A percentile compares a stretch with the other conserved stretches of the same genome.
These are phyloP conservation scores for Fusarium brachygibbosum DNA, from an alignment of 2,329 filamentous ascomycete genomes.

Conservation along the genomic window DNA sequence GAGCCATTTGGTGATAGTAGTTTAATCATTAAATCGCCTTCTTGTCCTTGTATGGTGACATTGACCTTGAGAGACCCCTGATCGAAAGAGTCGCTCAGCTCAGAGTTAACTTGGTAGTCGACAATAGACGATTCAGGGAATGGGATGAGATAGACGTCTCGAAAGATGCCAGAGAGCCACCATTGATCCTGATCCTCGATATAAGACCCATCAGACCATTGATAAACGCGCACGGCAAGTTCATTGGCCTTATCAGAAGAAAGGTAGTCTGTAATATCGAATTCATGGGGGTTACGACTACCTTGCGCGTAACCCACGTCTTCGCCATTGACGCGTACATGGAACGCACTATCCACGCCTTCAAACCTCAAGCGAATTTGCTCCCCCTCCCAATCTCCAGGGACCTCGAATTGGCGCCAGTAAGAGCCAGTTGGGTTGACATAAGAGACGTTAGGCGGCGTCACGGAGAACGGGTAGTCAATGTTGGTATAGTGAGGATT, in stretches of 20 bases:
- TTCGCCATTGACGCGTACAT: conserved; percentile 77
- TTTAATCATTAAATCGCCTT: conserved; percentile 57
- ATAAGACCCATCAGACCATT: conserved; percentile 79
- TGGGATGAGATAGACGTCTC: conserved; percentile 75
- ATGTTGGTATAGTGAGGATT: conserved; percentile 78
- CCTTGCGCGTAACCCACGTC: conserved; percentile 80
- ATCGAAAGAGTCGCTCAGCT: conserved; percentile 69
- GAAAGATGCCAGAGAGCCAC: conserved; percentile 74
- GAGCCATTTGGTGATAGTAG: conserved; percentile 55
- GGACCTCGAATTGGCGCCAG: conserved; percentile 67
- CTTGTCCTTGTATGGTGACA: conserved; percentile 61
- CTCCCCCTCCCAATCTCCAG: conserved; percentile 59
- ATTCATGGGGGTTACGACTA: conserved; percentile 78
- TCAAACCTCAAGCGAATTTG: conserved; percentile 79
- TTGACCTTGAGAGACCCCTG: conserved; percentile 62
- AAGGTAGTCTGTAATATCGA: conserved; percentile 73
- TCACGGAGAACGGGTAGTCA: conserved; percentile 74
- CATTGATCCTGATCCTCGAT: conserved; percentile 80
- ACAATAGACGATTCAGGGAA: conserved; percentile 67
- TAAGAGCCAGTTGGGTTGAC: conserved; percentile 77
- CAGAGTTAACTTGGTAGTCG: conserved; percentile 62
- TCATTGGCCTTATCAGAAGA: conserved; percentile 62
- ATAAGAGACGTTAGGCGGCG: conserved; percentile 73
- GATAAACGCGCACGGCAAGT: conserved; percentile 77
- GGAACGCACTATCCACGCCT: conserved; percentile 79